phyloP scores from a whole-genome alignment of 2,329 filamentous ascomycete genomes.

The Leptographium wingfieldii region DNA sequence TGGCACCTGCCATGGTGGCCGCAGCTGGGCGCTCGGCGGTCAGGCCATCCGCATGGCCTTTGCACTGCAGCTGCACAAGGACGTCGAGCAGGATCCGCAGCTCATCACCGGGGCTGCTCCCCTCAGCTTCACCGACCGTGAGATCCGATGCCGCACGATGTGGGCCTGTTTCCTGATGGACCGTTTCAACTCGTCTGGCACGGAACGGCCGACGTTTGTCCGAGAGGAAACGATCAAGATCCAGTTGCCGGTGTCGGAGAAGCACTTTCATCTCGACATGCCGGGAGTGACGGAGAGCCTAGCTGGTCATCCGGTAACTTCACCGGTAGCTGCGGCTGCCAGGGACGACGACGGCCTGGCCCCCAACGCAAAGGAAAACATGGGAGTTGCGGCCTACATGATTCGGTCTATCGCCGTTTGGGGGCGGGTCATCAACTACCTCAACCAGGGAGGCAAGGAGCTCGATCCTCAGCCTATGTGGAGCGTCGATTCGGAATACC shows the following conservation, averaged over 20 bases:
- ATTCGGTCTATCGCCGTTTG: slow-evolving; percentile 76
- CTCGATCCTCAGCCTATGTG: slow-evolving; percentile 67
- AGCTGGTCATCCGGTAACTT: slow-evolving; percentile 34
- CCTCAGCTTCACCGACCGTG: slow-evolving; percentile 81
- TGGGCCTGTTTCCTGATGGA: slow-evolving; percentile 99
- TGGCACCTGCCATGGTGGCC: slow-evolving; percentile 87
- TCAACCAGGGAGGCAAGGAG: slow-evolving; percentile 81
- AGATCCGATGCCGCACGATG: slow-evolving; percentile 89
- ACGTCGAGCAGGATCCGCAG: slow-evolving; percentile 70
- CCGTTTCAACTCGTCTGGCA: slow-evolving; percentile 90
- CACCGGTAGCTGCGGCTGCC: slow-evolving; percentile 42
- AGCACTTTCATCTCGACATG: slow-evolving; percentile 82
- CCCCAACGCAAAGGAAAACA: slow-evolving; percentile 62
- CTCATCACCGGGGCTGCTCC: slow-evolving; percentile 49
- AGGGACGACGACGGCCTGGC: slow-evolving; percentile 51
- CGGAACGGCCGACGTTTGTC: slow-evolving; percentile 81
- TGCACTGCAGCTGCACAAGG: slow-evolving; percentile 83
- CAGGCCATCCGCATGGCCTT: slow-evolving; percentile 97
- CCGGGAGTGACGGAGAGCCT: slow-evolving; percentile 77
- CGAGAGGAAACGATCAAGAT: slow-evolving; percentile 82
- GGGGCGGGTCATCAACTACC: slow-evolving; percentile 79
- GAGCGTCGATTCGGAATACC: slow-evolving; percentile 67
- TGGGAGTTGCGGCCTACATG: slow-evolving; percentile 89
- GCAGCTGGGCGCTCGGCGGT: slow-evolving; percentile 91
- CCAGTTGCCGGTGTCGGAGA: slow-evolving; percentile 81